Base-by-base conservation (phyloP, 2,329 filamentous ascomycete genomes). In the Aspergillus alliaceus region DNA sequence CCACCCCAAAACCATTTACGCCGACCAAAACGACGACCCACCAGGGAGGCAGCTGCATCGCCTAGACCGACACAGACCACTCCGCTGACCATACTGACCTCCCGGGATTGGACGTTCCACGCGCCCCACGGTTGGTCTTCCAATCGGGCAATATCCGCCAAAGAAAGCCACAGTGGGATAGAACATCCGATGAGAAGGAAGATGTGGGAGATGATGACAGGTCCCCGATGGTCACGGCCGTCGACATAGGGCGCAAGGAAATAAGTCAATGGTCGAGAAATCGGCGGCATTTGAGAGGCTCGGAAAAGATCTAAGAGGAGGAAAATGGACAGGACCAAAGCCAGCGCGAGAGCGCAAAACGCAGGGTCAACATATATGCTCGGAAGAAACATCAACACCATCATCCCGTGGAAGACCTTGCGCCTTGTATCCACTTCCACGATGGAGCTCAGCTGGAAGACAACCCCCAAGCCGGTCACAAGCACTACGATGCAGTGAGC, bases 371-470 rank as follows among this genome's bases (percentile, higher is more conserved):
- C 78, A 70, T 87, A 97, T 2, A 89, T 90, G 1, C 90, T 86
- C 0, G 95, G 93, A 2, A 98, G 82, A 55, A 99, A 88, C 91
- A 99, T 97, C 55, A 87, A 86, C 7, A 98, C 93, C 90, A 98
- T 98, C 83, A 93, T 96, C 65, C 96, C 96, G 74, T 99, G 95
- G 73, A 99, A 99, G 24, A 98, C 90, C 75, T 99, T 99, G 51
- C 95, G 87, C 50, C 95, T 86, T 1, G 95, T 99, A 75, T 99
- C 95, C 47, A 99, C 93, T 75, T 97, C 93, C 64, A 90, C 93
- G 50, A 90, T 80, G 3, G 86, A 80, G 39, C 89, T 90, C 35
- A 96, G 83, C 40, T 82, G 85, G 52, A 95, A 85, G 7, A 97
- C 90, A 4, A 90, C 80, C 9, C 86, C 77, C 34, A 98, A 81